Evolutionary conservation across 2,329 filamentous ascomycete species (phyloP).

Genomic region (Pyricularia sp.): DNA sequence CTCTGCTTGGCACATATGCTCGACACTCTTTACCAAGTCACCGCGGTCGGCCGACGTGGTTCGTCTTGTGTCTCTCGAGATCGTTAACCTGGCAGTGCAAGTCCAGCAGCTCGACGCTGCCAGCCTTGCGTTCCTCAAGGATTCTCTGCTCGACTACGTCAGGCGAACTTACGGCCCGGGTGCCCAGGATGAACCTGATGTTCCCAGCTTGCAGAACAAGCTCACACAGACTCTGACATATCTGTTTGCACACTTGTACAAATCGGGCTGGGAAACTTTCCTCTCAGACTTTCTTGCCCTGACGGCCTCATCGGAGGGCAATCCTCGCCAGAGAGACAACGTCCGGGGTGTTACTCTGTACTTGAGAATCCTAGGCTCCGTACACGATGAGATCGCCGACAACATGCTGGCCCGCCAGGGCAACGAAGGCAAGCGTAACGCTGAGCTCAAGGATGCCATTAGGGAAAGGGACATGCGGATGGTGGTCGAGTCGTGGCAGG

Average conservation of each 20-base stretch:
- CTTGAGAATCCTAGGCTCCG: conserved; percentile 75
- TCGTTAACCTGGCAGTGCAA: conserved; percentile 87
- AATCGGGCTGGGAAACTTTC: conserved; percentile 77
- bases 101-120: conserved; percentile 64
- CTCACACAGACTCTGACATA: conserved; percentile 92
- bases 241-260: conserved; percentile 82
- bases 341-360: conserved; percentile 73
- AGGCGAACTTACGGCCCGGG: conserved; percentile 58
- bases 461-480: conserved; percentile 80
- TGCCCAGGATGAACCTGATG: conserved; percentile 53
- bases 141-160: conserved; percentile 74
- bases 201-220: conserved; percentile 82
- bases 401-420: conserved; percentile 71
- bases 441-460: conserved; percentile 82
- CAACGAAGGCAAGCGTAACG: conserved; percentile 76
- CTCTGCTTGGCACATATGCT: conserved; percentile 83
- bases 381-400: conserved; percentile 97
- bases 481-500: conserved; percentile 83
- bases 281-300: conserved; percentile 82
- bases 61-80: conserved; percentile 80
- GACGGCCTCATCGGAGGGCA: conserved; percentile 53
- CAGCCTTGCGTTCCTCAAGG: conserved; percentile 67
- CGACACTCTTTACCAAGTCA: conserved; percentile 71
- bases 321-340: conserved; percentile 50
- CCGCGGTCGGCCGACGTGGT: conserved; percentile 74